Evolutionary conservation across 225 moss, liverwort and hornwort genomes (phyloP).

Genomic region (Climacium dendroides): DNA sequence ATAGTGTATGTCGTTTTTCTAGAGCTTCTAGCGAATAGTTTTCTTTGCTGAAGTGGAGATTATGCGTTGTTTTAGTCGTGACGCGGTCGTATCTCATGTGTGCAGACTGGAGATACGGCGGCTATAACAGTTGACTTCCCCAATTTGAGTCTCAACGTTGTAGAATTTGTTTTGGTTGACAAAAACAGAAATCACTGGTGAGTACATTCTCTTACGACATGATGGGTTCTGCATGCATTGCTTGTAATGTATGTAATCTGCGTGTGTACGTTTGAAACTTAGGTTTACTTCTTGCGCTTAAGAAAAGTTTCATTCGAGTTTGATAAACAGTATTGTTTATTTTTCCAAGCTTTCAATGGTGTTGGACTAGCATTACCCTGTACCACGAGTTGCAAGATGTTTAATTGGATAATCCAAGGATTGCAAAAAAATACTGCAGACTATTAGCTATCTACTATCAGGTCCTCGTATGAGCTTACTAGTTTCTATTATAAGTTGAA

Average conservation of each 20-base stretch:
- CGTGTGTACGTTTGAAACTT: neutral
- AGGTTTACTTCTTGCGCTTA: neutral
- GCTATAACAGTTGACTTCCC: constrained; percentile 35
- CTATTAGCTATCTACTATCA: neutral
- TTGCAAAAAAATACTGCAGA: neutral
- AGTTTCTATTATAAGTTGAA: neutral
- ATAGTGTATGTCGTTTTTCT: neutral
- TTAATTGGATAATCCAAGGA: neutral
- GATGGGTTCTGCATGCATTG: neutral
- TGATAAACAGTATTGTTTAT: neutral
- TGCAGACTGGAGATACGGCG: constrained; percentile 53
- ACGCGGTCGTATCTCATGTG: neutral
- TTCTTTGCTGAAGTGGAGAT: neutral
- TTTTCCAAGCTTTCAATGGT: neutral
- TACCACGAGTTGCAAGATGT: neutral
- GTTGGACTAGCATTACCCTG: neutral
- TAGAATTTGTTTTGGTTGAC: constrained; percentile 81
- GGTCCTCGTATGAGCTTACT: neutral
- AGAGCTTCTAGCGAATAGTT: neutral
- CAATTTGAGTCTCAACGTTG: constrained; percentile 33
- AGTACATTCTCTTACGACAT: neutral
- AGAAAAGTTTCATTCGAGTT: neutral
- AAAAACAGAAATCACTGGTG: constrained; percentile 63
- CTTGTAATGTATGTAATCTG: neutral
- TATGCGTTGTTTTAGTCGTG: neutral